Evolutionary conservation across 331 rosid genomes (phyloP).

Genomic region (Pyrus hybrid): DNA sequence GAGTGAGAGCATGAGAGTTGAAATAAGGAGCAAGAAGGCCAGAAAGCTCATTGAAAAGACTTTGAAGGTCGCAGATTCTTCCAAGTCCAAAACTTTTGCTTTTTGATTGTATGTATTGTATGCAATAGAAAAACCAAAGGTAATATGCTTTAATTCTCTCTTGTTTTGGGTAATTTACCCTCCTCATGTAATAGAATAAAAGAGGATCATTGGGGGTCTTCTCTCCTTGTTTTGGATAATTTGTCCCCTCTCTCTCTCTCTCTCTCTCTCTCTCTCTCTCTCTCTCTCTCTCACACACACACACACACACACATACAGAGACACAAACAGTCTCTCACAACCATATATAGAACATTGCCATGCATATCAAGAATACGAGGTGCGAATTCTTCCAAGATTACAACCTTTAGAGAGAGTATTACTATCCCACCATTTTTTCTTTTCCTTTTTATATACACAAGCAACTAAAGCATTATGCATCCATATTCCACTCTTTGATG

Average conservation of each 20-base stretch:
- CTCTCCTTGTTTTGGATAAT: neutral
- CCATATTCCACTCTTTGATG: too few species aligned
- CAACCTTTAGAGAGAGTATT: neutral
- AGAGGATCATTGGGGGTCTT: neutral
- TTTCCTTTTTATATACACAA: neutral
- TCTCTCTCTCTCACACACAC: neutral
- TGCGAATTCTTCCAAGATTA: neutral
- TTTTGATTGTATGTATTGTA: slow-evolving; percentile 21
- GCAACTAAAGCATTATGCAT: neutral
- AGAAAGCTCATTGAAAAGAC: slow-evolving; percentile 69
- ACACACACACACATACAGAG: neutral
- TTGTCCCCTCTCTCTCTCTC: neutral
- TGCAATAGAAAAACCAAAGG: too few species aligned
- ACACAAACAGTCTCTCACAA: neutral
- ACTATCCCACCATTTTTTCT: neutral
- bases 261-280: neutral
- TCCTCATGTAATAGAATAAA: neutral
- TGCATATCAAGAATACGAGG: slow-evolving; percentile 10
- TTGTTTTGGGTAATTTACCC: neutral
- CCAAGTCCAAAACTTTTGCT: slow-evolving; percentile 39
- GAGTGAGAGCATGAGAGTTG: slow-evolving; percentile 97
- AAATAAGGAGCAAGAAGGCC: slow-evolving; percentile 84
- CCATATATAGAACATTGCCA: neutral
- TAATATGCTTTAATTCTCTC: neutral
- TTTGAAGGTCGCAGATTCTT: slow-evolving; percentile 73